Evolutionary conservation across 75 land plant genomes (phyloP).

Genomic region (Sequoiadendron giganteum): DNA sequence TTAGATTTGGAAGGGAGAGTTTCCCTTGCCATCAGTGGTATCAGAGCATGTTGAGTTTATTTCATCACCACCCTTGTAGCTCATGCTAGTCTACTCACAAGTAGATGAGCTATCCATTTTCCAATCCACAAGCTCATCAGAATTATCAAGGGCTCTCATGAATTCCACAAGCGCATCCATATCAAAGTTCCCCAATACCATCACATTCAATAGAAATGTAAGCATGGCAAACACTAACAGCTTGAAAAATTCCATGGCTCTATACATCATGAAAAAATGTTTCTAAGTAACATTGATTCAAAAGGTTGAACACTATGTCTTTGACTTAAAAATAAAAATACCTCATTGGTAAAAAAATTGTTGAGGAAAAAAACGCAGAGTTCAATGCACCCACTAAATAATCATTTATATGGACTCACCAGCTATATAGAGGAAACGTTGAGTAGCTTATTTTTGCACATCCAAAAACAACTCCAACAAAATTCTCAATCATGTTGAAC

Average conservation of each 20-base stretch:
- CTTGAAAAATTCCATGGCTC: not conserved
- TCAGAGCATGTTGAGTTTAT: no score
- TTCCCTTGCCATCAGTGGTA: no score
- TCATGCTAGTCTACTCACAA: slow-evolving; percentile 22
- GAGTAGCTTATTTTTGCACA: not conserved
- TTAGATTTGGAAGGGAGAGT: no score
- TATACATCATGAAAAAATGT: not conserved
- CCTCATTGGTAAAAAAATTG: no score
- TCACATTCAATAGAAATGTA: not conserved
- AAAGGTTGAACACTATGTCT: no score
- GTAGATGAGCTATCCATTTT: not conserved
- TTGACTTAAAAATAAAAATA: not conserved
- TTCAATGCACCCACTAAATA: not conserved
- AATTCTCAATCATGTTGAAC: not conserved
- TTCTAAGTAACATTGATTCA: not conserved
- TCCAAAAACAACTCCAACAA: not conserved
- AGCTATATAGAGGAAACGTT: not conserved
- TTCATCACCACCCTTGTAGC: slow-evolving; percentile 3
- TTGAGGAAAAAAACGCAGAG: not conserved
- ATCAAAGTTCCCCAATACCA: slow-evolving; percentile 12
- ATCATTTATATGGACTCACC: not conserved
- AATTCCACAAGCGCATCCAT: slow-evolving; percentile 22
- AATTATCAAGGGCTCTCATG: slow-evolving; percentile 13
- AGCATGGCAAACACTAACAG: not conserved
- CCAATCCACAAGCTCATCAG: slow-evolving; percentile 15